Base-by-base conservation (phyloP, 257 asterid genomes). In the Plantago elongata region DNA sequence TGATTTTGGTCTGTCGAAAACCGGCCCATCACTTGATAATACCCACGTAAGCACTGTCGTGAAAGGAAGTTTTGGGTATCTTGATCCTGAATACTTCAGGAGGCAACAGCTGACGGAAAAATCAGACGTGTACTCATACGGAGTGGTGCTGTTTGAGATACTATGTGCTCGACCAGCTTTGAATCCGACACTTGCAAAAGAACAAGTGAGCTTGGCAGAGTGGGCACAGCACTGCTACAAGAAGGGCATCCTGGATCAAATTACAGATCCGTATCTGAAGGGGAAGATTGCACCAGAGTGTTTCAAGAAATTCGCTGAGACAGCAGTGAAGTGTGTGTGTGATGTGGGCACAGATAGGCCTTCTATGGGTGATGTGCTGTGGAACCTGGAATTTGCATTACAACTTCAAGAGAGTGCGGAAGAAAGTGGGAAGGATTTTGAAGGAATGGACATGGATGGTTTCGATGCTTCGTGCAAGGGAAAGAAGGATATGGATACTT, bases 331-430 rank as follows among this genome's bases (percentile, higher is more conserved):
- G 70, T 89, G 97, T 11, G 87, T 89, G 11, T 70, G 84, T 1
- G 97, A 89, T 67, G 88, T 84, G 45, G 97, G 97, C 45, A 81
- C 83, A 0, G 97, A 86, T 42, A 70, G 97, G 75, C 97, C 97
- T 3, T 82, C 97, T 3, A 89, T 89, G 97, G 97, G 97, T 1
- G 95, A 89, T 59, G 97, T 89, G 51, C 79, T 89, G 72, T 89
- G 97, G 97, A 89, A 86, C 75, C 94, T 89, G 45, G 97, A 89
- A 64, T 89, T 89, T 43, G 97, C 97, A 42, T 75, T 89, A 55
- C 95, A 89, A 67, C 89, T 89, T 62, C 97, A 89, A 75, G 96
- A 89, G 83, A 89, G 94, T 18, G 95, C 95, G 7, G 95, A 89
- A 80, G 97, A 84, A 62, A 82, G 91, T 10, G 95, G 90, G 10